phyloP scores from a whole-genome alignment of 345 rosid species.

The Linum lewisii region DNA sequence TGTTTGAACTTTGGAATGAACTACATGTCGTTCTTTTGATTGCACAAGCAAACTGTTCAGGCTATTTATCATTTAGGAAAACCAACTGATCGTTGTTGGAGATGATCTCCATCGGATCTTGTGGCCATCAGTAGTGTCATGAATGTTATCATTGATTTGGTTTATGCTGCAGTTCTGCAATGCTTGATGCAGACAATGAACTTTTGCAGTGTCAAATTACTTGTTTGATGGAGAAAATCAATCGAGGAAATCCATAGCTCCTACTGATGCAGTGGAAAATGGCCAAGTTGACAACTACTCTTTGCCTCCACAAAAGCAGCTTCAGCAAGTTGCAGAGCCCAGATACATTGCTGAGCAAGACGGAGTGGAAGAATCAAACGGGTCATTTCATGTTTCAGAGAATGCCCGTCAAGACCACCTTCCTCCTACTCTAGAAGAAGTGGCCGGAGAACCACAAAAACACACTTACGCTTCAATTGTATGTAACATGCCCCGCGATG shows the following conservation, averaged over 20 bases:
- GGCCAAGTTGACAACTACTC: conserved; percentile 34
- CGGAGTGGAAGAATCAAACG: conserved; percentile 28
- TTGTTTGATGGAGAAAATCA: conserved; percentile 39
- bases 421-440: conserved; percentile 37
- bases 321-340: conserved; percentile 30
- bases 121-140: background rate
- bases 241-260: conserved; percentile 29
- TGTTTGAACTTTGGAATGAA: background rate
- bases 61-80: background rate
- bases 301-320: conserved; percentile 28
- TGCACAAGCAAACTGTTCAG: no score
- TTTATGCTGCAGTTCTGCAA: background rate
- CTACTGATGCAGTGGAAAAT: conserved; percentile 34
- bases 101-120: background rate
- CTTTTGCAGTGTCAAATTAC: conserved; percentile 41
- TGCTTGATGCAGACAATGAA: background rate
- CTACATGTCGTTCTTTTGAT: no score
- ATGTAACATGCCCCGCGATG: conserved; percentile 17
- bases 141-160: background rate
- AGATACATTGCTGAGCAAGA: conserved; percentile 27
- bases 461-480: conserved; percentile 74
- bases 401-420: conserved; percentile 28
- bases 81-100: background rate
- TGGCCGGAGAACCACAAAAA: conserved; percentile 43
- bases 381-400: conserved; percentile 18